Percentiles rank a stretch among this genome's conserved stretches.
phyloP scores from a whole-genome alignment of 2,329 filamentous ascomycete genomes.

The Pleomassaria siparia region DNA sequence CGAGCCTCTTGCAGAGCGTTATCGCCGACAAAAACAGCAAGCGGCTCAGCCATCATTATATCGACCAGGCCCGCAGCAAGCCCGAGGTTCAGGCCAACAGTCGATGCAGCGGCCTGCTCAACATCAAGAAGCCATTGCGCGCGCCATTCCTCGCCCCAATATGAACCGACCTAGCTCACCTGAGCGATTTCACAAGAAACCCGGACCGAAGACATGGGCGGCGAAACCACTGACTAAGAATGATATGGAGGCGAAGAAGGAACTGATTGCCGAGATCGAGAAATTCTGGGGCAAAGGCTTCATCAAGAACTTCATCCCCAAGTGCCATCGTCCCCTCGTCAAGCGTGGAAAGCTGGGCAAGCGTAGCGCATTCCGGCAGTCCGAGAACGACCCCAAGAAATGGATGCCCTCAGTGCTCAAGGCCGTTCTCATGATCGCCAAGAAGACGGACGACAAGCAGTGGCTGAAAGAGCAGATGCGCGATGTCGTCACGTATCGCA shows the following conservation, averaged over 20 bases:
- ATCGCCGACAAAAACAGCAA: too few relatives aligned
- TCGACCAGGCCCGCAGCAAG: not conserved
- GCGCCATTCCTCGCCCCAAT: not conserved
- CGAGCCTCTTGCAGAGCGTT: too few relatives aligned
- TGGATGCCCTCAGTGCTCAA: slow-evolving; percentile 34
- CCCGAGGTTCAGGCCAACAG: not conserved
- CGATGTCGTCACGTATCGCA: slow-evolving; percentile 31
- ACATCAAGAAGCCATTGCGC: not conserved
- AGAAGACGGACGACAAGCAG: slow-evolving; percentile 22
- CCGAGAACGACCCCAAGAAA: slow-evolving; percentile 31
- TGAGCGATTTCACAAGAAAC: not conserved
- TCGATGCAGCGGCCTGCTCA: not conserved
- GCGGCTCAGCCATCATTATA: too few relatives aligned
- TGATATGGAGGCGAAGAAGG: slow-evolving; percentile 26
- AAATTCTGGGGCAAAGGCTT: slow-evolving; percentile 30
- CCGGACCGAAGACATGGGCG: not conserved
- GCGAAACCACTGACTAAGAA: slow-evolving; percentile 20
- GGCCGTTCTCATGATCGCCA: slow-evolving; percentile 26
- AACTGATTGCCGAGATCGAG: slow-evolving; percentile 29
- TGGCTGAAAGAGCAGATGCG: slow-evolving; percentile 28
- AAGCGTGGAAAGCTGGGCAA: slow-evolving; percentile 21
- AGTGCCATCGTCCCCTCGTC: slow-evolving; percentile 28
- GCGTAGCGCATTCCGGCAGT: slow-evolving; percentile 19
- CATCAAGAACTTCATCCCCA: slow-evolving; percentile 31
- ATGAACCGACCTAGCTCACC: not conserved